A percentile compares a stretch with the other conserved stretches of the same genome.
Evolutionary conservation across 2,329 filamentous ascomycete genomes (phyloP).

Genomic region (Exophiala oligosperma): DNA sequence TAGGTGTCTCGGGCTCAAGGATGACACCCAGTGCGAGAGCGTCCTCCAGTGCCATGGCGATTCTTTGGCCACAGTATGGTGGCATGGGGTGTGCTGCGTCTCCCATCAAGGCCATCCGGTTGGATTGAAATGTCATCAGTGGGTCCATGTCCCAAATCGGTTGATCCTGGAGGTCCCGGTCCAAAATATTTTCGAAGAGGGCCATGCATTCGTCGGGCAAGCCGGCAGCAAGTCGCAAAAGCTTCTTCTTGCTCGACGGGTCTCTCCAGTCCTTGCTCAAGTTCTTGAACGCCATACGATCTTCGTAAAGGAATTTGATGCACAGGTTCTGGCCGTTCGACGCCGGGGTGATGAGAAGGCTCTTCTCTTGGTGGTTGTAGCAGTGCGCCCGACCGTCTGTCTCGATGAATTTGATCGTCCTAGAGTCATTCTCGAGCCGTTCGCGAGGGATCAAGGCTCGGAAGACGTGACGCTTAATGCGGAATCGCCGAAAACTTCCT

Average conservation of each 20-base stretch:
- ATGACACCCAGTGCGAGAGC: conserved; percentile 56
- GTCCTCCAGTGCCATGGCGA: conserved; percentile 25
- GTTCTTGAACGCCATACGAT: conserved; percentile 7
- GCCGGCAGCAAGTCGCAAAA: conserved; percentile 8
- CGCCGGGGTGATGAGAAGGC: conserved; percentile 7
- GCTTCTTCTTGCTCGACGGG: conserved; percentile 12
- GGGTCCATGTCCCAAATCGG: conserved; percentile 62
- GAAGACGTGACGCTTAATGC: conserved; percentile 47
- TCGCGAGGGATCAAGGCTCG: conserved; percentile 56
- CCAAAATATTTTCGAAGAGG: conserved; percentile 4
- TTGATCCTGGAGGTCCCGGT: conserved; percentile 29
- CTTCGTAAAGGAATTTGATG: conserved; percentile 14
- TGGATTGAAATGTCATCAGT: conserved; percentile 56
- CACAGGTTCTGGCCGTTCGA: conserved; percentile 7
- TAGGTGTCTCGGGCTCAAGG: conserved; percentile 48
- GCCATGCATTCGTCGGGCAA: conserved; percentile 14
- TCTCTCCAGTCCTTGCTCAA: conserved; percentile 19
- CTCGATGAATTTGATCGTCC: conserved; percentile 39
- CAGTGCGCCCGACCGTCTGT: conserved; percentile 35
- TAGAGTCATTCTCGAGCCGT: conserved; percentile 41
- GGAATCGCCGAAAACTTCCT: conserved; percentile 10
- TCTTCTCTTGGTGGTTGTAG: conserved; percentile 10
- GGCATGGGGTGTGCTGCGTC: conserved; percentile 27
- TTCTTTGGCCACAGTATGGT: conserved; percentile 22
- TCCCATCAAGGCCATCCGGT: conserved; percentile 51